phyloP scores from a whole-genome alignment of 768 basidiomycete genomes.

The Panus rudis region DNA sequence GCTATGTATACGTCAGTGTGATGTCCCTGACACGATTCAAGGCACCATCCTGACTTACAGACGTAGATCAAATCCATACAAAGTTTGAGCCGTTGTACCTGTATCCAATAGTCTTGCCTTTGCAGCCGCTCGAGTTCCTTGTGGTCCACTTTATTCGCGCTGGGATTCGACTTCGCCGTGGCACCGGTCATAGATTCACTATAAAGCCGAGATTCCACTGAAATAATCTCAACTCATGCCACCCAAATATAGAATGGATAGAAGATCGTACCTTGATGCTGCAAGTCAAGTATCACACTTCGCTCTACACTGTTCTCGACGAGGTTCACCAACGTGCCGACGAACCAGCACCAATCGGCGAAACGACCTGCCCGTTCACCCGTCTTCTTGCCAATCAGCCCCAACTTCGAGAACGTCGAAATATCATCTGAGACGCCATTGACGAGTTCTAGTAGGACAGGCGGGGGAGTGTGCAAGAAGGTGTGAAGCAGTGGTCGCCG shows the following conservation, averaged over 20 bases:
- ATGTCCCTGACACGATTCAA: constrained; percentile 1
- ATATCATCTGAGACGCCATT: constrained; percentile 73
- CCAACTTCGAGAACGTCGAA: constrained; percentile 67
- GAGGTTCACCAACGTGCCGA: constrained; percentile 69
- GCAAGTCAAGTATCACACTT: constrained; percentile 56
- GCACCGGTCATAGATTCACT: constrained; percentile 65
- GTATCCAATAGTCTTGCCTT: constrained; percentile 72
- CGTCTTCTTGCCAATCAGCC: constrained; percentile 54
- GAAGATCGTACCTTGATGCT: constrained; percentile 47
- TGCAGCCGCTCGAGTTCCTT: constrained; percentile 62
- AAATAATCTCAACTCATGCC: constrained; percentile 2
- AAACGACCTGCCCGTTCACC: constrained; percentile 69
- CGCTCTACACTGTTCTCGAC: constrained; percentile 82
- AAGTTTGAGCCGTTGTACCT: constrained; percentile 62
- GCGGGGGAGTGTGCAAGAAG: constrained; percentile 73
- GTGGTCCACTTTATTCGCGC: constrained; percentile 51
- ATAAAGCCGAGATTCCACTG: constrained; percentile 71
- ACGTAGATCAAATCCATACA: constrained; percentile 84
- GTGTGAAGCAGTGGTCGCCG: constrained; percentile 63
- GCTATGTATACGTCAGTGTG: constrained; percentile 34
- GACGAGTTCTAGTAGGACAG: constrained; percentile 71
- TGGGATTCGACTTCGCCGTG: constrained; percentile 63
- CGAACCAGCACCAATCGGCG: constrained; percentile 84
- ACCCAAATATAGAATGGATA: constrained; percentile 1
- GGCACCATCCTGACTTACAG: constrained; percentile 40